Evolutionary conservation across 2,329 filamentous ascomycete genomes (phyloP), one percentile per base, ranked within the genome.

Genomic region (Neoascochyta sp.): DNA sequence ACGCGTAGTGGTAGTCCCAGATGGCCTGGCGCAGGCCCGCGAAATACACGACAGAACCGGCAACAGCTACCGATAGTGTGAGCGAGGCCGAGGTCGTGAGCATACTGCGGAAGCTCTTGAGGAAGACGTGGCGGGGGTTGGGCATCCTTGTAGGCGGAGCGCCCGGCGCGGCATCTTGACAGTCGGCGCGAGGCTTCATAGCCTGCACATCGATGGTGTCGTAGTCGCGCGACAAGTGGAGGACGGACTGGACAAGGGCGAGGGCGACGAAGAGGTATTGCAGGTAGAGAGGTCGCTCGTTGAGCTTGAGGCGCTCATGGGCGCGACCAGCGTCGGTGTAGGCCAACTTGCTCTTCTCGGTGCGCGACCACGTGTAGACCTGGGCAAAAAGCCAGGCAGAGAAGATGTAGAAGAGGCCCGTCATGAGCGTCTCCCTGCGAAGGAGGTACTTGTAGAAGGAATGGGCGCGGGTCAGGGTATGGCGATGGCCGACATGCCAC

Each of bases 201-300:
- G 53, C 47, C 10, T 73, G 43, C 74, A 74, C 45, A 3, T 68
- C 52, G 28, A 93, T 69, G 21, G 74, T 75, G 59, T 95, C 88
- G 41, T 80, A 78, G 54, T 95, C 88, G 29, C 67, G 69, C 54
- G 75, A 78, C 10, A 94, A 68, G 57, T 95, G 89, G 17, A 75
- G 54, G 8, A 74, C 52, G 2, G 83, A 78, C 60, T 94, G 85
- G n/a, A 74, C 64, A 7, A 84, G 36, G 4, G 84, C 86, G 23
- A 92, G 71, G 1, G 80, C 61, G 3, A 81, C 55, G 44, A 92
- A 76, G 51, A 84, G 80, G 37, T 75, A 76, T 18, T 85, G 80
- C 28, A 95, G 69, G 57, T 88, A 92, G 15, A 96, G 74, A 1
- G 87, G 82, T 43, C 84, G 78, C 68, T 96, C 90, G 58, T 96